These are phyloP conservation scores for Thalassiosira hispida DNA, from an alignment of 352 stramenopile genomes.

Conservation along the genomic window DNA sequence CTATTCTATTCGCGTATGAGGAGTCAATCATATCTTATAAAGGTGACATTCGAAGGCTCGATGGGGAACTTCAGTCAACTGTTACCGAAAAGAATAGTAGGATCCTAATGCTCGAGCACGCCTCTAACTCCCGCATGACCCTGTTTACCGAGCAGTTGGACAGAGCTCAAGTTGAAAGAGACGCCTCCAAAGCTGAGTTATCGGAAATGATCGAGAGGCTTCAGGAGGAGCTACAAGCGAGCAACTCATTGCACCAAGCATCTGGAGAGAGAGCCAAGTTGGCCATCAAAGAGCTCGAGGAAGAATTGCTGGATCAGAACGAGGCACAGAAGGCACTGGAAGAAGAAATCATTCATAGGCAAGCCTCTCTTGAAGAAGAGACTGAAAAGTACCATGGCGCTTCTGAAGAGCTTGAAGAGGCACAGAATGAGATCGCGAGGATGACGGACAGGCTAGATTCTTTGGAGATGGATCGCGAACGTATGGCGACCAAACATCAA, in stretches of 20 bases:
- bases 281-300: conserved; percentile 32
- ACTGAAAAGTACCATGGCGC: conserved; percentile 16
- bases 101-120: conserved; percentile 53
- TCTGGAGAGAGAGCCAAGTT: conserved; percentile 31
- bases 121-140: conserved; percentile 26
- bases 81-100: conserved; percentile 45
- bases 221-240: conserved; percentile 35
- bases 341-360: conserved; percentile 33
- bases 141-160: conserved; percentile 54
- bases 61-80: conserved; percentile 42
- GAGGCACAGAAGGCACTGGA: conserved; percentile 25
- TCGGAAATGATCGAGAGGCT: conserved; percentile 52
- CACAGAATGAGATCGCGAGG: conserved; percentile 25
- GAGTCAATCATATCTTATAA: conserved; percentile 47
- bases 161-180: conserved; percentile 40
- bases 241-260: conserved; percentile 28
- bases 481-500: conserved; percentile 50
- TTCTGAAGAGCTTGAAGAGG: conserved; percentile 14
- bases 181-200: conserved; percentile 36
- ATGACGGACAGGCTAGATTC: conserved; percentile 40
- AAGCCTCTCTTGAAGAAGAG: conserved; percentile 38
- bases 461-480: conserved; percentile 39
- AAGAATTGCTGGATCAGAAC: conserved; percentile 33
- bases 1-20: conserved; percentile 44
- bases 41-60: conserved; percentile 38